Base-by-base conservation (phyloP, 768 basidiomycete genomes). In the Sarcomyxa edulis region DNA sequence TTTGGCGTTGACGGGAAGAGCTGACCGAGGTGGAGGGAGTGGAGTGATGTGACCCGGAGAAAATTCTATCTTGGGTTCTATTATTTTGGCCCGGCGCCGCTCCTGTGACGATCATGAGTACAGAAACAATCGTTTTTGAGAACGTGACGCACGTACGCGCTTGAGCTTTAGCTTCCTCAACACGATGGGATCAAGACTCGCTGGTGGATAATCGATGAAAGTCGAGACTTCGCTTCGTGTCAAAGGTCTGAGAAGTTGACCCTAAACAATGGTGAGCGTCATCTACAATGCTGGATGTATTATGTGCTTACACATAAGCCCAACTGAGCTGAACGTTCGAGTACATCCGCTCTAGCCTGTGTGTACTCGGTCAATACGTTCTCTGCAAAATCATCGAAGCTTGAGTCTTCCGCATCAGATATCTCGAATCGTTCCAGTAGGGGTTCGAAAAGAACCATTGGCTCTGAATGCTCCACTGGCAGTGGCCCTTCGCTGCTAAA, bases 121-220 rank as follows among this genome's bases (percentile, higher is more conserved):
- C 46, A 25, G 29, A 14, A 22, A 22, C 12, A 18, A 29, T 37
- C 33, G 5, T 11, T 20, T 28, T 24, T 20, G 15, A 38, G 23
- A 7, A 27, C 18, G 7, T 29, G 25, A 32, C 29, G 25, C 19
- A 52, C 64, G 11, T 48, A 71, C 68, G 31, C 62, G 66, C 23
- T 55, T 56, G 10, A 79, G 38, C 49, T 69, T 71, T 32, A 78
- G 58, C 47, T 70, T 76, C 32, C 73, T 64, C 35, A 62, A 29
- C 19, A 55, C 45, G 19, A 74, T 56, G 15, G 55, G 53, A 29
- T 70, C 61, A 4, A 49, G 46, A 28, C 55, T 37, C 33, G 47
- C 42, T 24, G 42, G 35, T 14, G 54, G 37, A 8, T 42, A 34
- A 18, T 58, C 47, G 44, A 68, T 44, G 18, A 67, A 47, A 21